A percentile compares a stretch with the other conserved stretches of the same genome.
These are phyloP conservation scores for Epithemia pelagica DNA, from an alignment of 108 stramenopile genomes.

Conservation along the genomic window DNA sequence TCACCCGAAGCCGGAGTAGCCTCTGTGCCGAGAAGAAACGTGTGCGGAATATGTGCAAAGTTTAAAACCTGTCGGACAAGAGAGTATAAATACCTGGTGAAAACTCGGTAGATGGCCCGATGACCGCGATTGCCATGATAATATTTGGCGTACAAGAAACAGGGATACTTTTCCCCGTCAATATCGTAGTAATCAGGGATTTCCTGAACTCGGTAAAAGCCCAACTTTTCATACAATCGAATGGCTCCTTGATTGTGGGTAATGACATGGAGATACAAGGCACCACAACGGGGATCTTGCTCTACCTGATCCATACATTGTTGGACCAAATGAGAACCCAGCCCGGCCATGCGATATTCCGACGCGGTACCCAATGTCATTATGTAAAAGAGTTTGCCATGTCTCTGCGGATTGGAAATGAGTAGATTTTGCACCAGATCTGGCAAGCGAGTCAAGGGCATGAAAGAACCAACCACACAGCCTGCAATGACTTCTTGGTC, in stretches of 20 bases:
- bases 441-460: conserved; percentile 12
- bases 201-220: conserved; percentile 60
- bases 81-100: neutral
- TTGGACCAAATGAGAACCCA: conserved; percentile 58
- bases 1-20: too few relatives aligned
- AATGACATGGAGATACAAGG: conserved; percentile 77
- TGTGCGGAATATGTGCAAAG: neutral
- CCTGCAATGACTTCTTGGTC: conserved; percentile 34
- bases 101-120: neutral
- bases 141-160: conserved; percentile 76
- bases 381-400: conserved; percentile 67
- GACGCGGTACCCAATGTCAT: conserved; percentile 71
- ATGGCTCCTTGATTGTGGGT: conserved; percentile 64
- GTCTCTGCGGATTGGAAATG: conserved; percentile 25
- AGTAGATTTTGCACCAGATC: conserved; percentile 33
- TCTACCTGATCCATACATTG: conserved; percentile 39
- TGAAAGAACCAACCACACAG: conserved; percentile 40
- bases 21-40: neutral
- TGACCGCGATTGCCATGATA: conserved; percentile 44
- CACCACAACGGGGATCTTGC: conserved; percentile 42
- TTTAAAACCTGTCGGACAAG: neutral
- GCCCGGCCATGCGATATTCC: conserved; percentile 52
- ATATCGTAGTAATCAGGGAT: conserved; percentile 77
- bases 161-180: conserved; percentile 48
- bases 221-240: conserved; percentile 72